These are phyloP conservation scores for Lojkania enalia DNA, from an alignment of 2,329 filamentous ascomycete genomes.

Conservation along the genomic window DNA sequence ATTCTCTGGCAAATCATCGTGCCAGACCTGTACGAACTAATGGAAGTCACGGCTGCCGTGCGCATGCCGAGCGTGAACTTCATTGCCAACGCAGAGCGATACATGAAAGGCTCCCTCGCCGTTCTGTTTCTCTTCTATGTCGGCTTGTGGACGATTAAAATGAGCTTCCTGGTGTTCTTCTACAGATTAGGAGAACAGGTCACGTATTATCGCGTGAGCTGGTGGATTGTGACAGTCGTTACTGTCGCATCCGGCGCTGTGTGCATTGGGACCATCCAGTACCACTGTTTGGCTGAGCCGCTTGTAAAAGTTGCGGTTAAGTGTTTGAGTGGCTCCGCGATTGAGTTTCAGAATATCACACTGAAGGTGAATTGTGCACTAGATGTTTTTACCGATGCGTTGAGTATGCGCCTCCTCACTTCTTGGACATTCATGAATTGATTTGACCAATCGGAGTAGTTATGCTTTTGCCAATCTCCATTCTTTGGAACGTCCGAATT, in stretches of 20 bases:
- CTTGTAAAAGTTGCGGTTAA: neutral
- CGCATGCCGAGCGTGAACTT: conserved; percentile 3
- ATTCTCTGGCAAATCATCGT: conserved; percentile 8
- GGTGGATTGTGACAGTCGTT: conserved; percentile 10
- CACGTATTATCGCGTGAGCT: conserved; percentile 4
- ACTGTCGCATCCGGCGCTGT: neutral
- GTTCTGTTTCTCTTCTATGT: conserved; percentile 13
- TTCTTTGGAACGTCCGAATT: conserved; percentile 14
- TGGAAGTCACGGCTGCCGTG: conserved; percentile 1
- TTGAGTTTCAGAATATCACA: neutral
- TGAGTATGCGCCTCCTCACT: conserved; percentile 8
- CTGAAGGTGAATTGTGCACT: conserved; percentile 4
- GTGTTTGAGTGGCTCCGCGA: neutral
- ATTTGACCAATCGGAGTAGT: conserved; percentile 5
- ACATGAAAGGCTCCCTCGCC: neutral
- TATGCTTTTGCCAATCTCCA: conserved; percentile 12
- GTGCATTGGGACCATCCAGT: neutral
- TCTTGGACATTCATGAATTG: neutral
- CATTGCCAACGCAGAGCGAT: conserved; percentile 1
- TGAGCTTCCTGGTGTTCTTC: conserved; percentile 19
- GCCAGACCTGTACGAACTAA: conserved; percentile 5
- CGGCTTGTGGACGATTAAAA: conserved; percentile 14
- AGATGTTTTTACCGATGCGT: conserved; percentile 13
- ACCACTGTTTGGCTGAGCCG: neutral
- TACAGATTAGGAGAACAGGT: conserved; percentile 9